Base-by-base conservation (phyloP, 768 basidiomycete genomes). In the Phaeotremella fagi region DNA sequence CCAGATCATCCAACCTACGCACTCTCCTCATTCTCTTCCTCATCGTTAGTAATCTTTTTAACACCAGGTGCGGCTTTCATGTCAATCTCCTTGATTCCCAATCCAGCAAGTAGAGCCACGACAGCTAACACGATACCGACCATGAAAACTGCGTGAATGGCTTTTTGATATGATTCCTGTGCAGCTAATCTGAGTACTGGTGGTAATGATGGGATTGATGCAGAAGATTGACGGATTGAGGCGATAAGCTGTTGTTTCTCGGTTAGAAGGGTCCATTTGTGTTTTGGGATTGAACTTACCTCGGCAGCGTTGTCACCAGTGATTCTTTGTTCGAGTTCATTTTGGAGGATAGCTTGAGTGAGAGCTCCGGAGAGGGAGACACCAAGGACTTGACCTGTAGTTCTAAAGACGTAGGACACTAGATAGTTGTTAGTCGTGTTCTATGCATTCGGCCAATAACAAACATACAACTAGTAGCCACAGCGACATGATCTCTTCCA, bases 351-450 rank as follows among this genome's bases (percentile, higher is more conserved):
- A 3, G 82, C 81, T 75, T 97, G 92, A 22, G 90, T 77, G 23
- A 95, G 71, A 0, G 88, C 85, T 22, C 89, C 87, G 61, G 84
- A 84, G 44, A 91, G 77, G 64, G 87, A 87, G 50, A 98, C 92
- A 28, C 92, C 91, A 48, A 95, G 80, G 22, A 92, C 91, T 77
- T 94, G 91, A 1, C 91, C 91, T n/a, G 88, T 87, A 9, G 89
- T 92, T 60, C 90, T 79, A 78, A 90, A 91, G 38, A 92, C 79
- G 75, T 95, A 95, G 31, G 87, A 88, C 60, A 91, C 89, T 91
- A 27, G 45, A 50, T 47, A 49, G 31, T 22, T 6, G 22, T 12
- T 41, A 20, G 22, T 12, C 12, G 38, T 61, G 46, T 31, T 45
- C 56, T 57, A 46, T n/a, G 49, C 49, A n/a, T n/a, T n/a, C n/a